phyloP scores from a whole-genome alignment of 306 rosid genomes.

The Vigna angularis region DNA sequence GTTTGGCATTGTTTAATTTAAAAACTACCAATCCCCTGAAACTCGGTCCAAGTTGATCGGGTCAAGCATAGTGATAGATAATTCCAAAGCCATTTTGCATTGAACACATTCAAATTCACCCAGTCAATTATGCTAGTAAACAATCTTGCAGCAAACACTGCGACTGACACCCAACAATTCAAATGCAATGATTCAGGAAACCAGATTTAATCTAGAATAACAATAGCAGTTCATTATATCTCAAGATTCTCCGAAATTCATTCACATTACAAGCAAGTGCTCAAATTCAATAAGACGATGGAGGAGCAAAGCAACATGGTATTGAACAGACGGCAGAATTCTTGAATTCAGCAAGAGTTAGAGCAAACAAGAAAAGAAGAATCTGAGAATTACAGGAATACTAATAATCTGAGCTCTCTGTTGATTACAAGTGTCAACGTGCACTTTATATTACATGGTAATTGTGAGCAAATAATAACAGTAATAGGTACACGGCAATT shows the following conservation, averaged over 20 bases:
- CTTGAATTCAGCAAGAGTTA: neutral
- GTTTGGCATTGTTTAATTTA: neutral
- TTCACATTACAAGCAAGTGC: neutral
- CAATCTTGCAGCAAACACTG: neutral
- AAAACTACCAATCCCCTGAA: neutral
- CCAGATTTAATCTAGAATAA: too few relatives aligned
- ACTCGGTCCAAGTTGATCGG: constrained; percentile 28
- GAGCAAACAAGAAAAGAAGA: neutral
- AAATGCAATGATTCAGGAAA: neutral
- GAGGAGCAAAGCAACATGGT: too few relatives aligned
- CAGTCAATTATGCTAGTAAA: neutral
- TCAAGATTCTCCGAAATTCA: neutral
- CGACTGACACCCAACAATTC: neutral
- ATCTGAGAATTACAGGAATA: constrained; percentile 18
- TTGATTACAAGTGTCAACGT: constrained; percentile 34
- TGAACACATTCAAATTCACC: neutral
- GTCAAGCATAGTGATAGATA: constrained; percentile 14
- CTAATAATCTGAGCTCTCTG: constrained; percentile 11
- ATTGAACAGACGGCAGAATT: neutral
- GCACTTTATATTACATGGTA: constrained; percentile 41
- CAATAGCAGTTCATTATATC: too few relatives aligned
- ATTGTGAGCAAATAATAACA: neutral
- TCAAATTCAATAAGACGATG: neutral
- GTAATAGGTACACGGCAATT: neutral
- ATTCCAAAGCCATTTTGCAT: neutral